Base-by-base conservation (phyloP, 352 stramenopile genomes). In the Nothophytophthora sp. region DNA sequence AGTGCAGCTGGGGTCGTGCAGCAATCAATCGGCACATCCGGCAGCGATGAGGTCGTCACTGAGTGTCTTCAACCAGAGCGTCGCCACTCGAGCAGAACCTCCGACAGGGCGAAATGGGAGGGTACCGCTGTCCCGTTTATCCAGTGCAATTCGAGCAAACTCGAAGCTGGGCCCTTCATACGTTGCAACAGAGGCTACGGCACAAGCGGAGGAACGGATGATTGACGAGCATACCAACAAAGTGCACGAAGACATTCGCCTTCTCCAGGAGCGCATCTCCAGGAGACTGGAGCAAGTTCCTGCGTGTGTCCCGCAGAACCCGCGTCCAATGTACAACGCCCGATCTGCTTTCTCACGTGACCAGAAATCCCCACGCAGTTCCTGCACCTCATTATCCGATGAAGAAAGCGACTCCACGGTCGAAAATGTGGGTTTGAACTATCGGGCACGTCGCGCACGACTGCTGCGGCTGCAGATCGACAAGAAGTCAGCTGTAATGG, bases 221-320 rank as follows among this genome's bases (percentile, higher is more conserved):
- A 75, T 92, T 16, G 76, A 92, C 15, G 63, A 65, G 5, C 79
- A 81, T 30, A 81, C 78, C 1, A 83, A 42, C 34, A 88, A 77
- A 22, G 67, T 93, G 22, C 82, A 90, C 47, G 76, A 86, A 43
- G 82, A 93, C 44, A 83, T 92, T 30, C 73, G 75, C 13, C 45
- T 76, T 11, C 56, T 94, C 4, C 83, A 94, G 37, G 64, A 87
- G 20, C 63, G 78, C 1, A 84, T 94, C 32, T 67, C 75, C 9
- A 75, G 76, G 29, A 65, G 79, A 15, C 63, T 92, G 5, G 67
- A 86, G 32, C 76, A 88, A 36, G 50, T 20, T 4, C 61, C 56
- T 15, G 46, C 30, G 2, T 54, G 45, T 42, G 27, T 55, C 22
- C 36, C 51, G 13, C 30, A 55, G 16, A 42, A 40, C 7, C 18